Base-by-base conservation (phyloP, 2,329 filamentous ascomycete species). In the Trichoderma polysporum region DNA sequence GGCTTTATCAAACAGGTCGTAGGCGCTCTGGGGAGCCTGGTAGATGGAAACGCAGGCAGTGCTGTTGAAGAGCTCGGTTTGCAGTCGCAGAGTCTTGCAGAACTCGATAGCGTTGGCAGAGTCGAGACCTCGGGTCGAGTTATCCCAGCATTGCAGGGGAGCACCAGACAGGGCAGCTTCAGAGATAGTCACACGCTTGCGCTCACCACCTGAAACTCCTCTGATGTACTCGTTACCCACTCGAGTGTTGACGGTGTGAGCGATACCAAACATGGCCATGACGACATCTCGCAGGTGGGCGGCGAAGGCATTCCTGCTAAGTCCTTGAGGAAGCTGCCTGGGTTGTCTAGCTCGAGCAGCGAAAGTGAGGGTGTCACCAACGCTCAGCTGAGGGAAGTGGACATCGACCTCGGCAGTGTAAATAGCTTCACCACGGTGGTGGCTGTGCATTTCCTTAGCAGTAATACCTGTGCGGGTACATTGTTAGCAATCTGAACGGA, bases 331-430 rank as follows among this genome's bases (percentile, higher is more conserved):
- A 2, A 89, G 82, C 35, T 84, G 73, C 49, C 86, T 85, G 2
- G 90, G 89, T 58, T 89, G 86, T 66, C 90, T 85, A 6, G 91
- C 90, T 19, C 86, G 83, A 4, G 91, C 91, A 19, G 91, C 91
- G 69, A 94, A 94, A 64, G 87, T 89, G 54, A 94, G 83, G 1
- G 92, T 95, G 73, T 94, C 90, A 60, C 91, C 91, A 50, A 94
- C 91, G 1, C 86, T 89, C 72, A 95, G 79, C 79, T 89, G 86
- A 13, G 91, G 90, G 74, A 94, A 94, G 78, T 94, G 91, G 4
- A 91, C 89, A 75, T 96, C 93, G 39, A 92, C 89, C 77, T 95
- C 92, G 68, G 91, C 91, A 0, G 91, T 94, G 79, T 95, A 95
- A 76, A 95, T 94, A 69, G 91, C 91, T 79, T 96, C 92, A 70